phyloP scores from a whole-genome alignment of 257 asterid genomes.

The Fraxinus excelsior region DNA sequence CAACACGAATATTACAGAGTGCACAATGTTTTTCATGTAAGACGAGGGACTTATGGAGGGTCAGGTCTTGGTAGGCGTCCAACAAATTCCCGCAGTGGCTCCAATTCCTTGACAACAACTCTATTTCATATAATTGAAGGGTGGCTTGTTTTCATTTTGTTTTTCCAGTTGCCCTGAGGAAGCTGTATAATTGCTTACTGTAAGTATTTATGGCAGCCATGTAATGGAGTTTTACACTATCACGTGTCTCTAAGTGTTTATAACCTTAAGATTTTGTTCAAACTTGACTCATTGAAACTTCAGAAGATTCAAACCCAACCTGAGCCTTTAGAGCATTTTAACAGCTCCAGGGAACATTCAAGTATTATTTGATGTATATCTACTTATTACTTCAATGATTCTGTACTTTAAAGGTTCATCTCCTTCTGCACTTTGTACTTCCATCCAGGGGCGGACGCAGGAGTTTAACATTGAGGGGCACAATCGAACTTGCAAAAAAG shows the following conservation, averaged over 20 bases:
- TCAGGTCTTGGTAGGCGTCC: constrained; percentile 25
- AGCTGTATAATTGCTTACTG: not conserved
- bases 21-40: constrained; percentile 12
- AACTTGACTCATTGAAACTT: not conserved
- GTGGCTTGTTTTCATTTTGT: constrained; percentile 16
- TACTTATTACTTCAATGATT: not conserved
- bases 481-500: too few relatives aligned
- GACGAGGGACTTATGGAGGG: constrained; percentile 32
- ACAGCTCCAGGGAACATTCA: not conserved
- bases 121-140: constrained; percentile 16
- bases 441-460: too few relatives aligned
- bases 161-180: constrained; percentile 22
- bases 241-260: not conserved
- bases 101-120: constrained; percentile 1
- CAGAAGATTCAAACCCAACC: not conserved
- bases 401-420: not conserved
- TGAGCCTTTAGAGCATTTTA: not conserved
- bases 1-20: not conserved
- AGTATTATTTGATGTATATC: not conserved
- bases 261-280: too few relatives aligned
- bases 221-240: not conserved
- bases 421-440: not conserved
- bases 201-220: not conserved
- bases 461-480: too few relatives aligned
- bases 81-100: constrained; percentile 12